These are phyloP conservation scores for Metarhizium rileyi DNA, from an alignment of 2,329 filamentous ascomycete species.

Conservation along the genomic window DNA sequence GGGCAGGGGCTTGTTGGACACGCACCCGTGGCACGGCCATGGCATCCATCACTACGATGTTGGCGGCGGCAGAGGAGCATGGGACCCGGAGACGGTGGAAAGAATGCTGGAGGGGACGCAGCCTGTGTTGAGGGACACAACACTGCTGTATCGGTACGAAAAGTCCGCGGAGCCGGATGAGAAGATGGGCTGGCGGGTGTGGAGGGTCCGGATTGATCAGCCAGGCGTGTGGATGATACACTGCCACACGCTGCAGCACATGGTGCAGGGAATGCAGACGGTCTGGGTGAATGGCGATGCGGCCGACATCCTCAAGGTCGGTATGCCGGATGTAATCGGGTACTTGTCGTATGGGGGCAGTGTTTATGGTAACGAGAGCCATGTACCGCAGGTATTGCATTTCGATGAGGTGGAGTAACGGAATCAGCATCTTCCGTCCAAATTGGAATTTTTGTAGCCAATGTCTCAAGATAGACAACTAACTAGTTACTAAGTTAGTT, in stretches of 20 bases:
- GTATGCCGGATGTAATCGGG: constrained; percentile 23
- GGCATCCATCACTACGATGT: constrained; percentile 9
- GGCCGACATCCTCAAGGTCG: constrained; percentile 12
- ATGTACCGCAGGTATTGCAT: constrained; percentile 7
- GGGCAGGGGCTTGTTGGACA: constrained; percentile 12
- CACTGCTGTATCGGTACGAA: constrained; percentile 46
- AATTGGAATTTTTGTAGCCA: not conserved
- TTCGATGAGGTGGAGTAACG: constrained; percentile 4
- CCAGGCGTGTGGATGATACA: constrained; percentile 52
- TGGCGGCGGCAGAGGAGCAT: constrained; percentile 9
- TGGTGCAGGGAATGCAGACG: constrained; percentile 37
- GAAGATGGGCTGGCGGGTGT: constrained; percentile 49
- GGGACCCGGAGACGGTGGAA: constrained; percentile 3
- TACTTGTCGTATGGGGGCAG: constrained; percentile 35
- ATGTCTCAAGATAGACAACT: not conserved
- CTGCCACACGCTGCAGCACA: constrained; percentile 49
- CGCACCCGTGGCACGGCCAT: constrained; percentile 11
- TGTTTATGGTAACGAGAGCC: constrained; percentile 31
- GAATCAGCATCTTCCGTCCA: not conserved
- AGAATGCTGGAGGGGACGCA: constrained; percentile 4
- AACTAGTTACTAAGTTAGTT: too few species aligned
- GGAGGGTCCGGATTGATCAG: constrained; percentile 37
- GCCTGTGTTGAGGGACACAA: constrained; percentile 35
- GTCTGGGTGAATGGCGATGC: constrained; percentile 18
- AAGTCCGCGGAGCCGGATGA: constrained; percentile 23